A percentile compares a stretch with the other conserved stretches of the same genome.
Conservation (phyloP, 2,329 filamentous ascomycete species). For the Knufia petricola region DNA sequence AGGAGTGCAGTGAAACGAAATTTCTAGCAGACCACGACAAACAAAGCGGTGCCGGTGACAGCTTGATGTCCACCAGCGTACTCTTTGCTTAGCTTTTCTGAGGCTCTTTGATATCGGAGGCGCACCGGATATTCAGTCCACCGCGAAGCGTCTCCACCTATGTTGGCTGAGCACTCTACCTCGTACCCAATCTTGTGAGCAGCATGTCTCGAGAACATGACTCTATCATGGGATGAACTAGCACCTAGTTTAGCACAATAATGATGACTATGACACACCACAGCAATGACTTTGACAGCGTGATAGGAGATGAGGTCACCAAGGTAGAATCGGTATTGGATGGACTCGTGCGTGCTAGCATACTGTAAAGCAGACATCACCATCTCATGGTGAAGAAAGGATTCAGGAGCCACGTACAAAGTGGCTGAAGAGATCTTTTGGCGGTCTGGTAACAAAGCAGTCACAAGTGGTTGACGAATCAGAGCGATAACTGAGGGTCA, state of each 20-base stretch:
- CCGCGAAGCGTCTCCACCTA: no score
- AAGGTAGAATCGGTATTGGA: not conserved
- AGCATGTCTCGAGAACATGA: no score
- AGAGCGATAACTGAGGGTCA: not conserved
- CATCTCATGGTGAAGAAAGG: slow-evolving; percentile 1
- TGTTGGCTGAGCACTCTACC: no score
- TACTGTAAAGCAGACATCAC: not conserved
- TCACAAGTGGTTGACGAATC: slow-evolving; percentile 1
- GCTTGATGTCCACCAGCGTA: no score
- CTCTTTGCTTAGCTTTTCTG: not conserved
- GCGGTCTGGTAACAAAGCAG: slow-evolving; percentile 3
- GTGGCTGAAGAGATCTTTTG: not conserved
- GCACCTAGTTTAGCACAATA: not conserved
- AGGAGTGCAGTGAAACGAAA: slow-evolving; percentile 1
- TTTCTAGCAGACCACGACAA: not conserved
- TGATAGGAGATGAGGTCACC: not conserved
- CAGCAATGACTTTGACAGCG: no score
- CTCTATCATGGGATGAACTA: not conserved
- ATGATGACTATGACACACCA: not conserved
- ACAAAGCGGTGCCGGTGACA: no score
- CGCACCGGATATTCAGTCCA: no score
- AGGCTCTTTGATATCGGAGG: no score
- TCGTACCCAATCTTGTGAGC: no score
- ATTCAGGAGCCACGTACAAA: not conserved
- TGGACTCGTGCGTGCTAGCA: not conserved